Percentiles rank a stretch among this genome's conserved stretches.
Conservation (phyloP, 768 basidiomycete genomes). For the Lepiota venenata region DNA sequence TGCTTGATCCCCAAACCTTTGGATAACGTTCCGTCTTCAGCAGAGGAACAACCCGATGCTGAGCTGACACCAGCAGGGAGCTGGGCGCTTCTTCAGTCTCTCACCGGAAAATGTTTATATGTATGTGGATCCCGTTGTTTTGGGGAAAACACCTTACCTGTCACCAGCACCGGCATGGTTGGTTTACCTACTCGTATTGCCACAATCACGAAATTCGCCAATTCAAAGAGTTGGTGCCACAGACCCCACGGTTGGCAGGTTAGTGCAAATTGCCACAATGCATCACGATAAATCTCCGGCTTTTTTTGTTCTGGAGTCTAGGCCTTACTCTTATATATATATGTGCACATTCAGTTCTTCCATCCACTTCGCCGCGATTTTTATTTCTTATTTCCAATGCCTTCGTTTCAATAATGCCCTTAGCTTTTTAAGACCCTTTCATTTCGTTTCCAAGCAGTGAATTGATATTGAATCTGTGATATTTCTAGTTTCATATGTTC, state of each 20-base stretch:
- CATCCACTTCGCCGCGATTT: constrained; percentile 18
- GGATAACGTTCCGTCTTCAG: constrained; percentile 33
- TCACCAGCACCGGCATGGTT: constrained; percentile 74
- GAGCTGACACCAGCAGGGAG: constrained; percentile 69
- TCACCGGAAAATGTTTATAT: constrained; percentile 81
- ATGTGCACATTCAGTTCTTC: constrained; percentile 14
- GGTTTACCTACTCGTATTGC: constrained; percentile 98
- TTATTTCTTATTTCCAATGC: constrained; percentile 16
- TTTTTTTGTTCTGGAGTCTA: constrained; percentile 9
- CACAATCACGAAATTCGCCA: constrained; percentile 95
- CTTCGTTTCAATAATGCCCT: constrained; percentile 10
- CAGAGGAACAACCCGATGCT: constrained; percentile 51
- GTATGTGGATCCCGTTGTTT: constrained; percentile 44
- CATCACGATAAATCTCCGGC: constrained; percentile 5
- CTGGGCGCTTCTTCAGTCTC: constrained; percentile 80
- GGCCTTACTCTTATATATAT: constrained; percentile 12
- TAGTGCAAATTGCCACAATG: constrained; percentile 18
- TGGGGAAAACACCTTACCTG: constrained; percentile 24
- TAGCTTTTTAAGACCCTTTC: constrained; percentile 13
- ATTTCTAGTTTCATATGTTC: constrained; percentile 61
- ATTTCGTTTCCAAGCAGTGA: constrained; percentile 11
- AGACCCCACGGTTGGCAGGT: constrained; percentile 67
- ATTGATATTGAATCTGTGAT: constrained; percentile 16
- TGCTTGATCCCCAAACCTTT: constrained; percentile 74
- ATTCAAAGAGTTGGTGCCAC: constrained; percentile 79